Evolutionary conservation across 805 yeast genomes (phyloP).

Genomic region (Candida saitoana): DNA sequence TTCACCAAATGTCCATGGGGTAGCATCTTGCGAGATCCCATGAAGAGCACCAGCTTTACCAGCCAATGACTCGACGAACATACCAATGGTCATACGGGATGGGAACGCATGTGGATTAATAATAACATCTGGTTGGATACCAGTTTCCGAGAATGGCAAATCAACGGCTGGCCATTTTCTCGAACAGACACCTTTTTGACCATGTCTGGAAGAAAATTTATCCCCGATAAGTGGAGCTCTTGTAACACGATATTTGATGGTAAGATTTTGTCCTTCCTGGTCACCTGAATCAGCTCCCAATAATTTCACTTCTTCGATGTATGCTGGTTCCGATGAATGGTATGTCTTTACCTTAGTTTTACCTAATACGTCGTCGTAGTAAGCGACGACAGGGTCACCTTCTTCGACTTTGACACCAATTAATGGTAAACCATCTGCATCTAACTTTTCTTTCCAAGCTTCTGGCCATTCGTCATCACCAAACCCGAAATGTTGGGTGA

Average conservation of each 20-base stretch:
- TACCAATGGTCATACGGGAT: slow-evolving; percentile 99
- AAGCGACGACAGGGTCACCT: slow-evolving; percentile 95
- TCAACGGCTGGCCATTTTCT: slow-evolving; percentile 97
- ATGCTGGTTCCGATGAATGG: slow-evolving; percentile 92
- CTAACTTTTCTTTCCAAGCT: slow-evolving; percentile 83
- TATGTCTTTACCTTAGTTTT: slow-evolving; percentile 89
- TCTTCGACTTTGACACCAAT: slow-evolving; percentile 85
- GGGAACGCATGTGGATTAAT: slow-evolving; percentile 99
- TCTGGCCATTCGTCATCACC: slow-evolving; percentile 92
- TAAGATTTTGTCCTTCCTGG: slow-evolving; percentile 75
- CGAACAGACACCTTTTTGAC: slow-evolving; percentile 97
- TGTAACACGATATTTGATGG: slow-evolving; percentile 86
- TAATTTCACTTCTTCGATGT: slow-evolving; percentile 90
- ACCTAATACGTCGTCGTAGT: slow-evolving; percentile 84
- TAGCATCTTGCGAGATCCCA: slow-evolving; percentile 94
- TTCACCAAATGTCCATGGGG: slow-evolving; percentile 94
- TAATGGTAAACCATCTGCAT: slow-evolving; percentile 87
- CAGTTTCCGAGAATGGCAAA: slow-evolving; percentile 95
- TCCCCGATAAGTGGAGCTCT: slow-evolving; percentile 96
- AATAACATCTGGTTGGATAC: slow-evolving; percentile 96
- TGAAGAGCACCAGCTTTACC: slow-evolving; percentile 98
- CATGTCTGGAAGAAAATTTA: slow-evolving; percentile 95
- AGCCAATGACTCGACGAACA: slow-evolving; percentile 98
- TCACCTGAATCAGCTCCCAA: slow-evolving; percentile 77
- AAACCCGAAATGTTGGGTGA: slow-evolving; percentile 90